These are phyloP conservation scores for Quercus robur DNA, from an alignment of 306 rosid species.

Conservation along the genomic window DNA sequence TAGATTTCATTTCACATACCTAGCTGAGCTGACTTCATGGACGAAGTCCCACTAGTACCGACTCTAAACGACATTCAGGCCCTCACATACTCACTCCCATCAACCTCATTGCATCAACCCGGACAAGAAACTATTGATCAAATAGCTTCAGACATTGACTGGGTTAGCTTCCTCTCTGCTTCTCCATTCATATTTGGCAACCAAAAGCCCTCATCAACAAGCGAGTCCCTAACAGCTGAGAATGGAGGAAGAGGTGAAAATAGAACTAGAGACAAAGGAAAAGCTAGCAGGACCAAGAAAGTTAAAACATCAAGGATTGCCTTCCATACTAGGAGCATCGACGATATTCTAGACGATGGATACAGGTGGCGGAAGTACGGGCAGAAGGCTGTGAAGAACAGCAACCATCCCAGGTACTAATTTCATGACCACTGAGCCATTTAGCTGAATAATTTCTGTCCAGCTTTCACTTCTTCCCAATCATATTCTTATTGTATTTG, in stretches of 20 bases:
- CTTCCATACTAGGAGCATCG: conserved; percentile 79
- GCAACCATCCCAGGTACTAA: conserved; percentile 63
- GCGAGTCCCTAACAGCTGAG: conserved; percentile 13
- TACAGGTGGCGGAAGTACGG: conserved; percentile 95
- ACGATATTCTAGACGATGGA: conserved; percentile 89
- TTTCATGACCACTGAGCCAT: neutral
- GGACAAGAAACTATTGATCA: conserved; percentile 12
- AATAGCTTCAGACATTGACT: conserved; percentile 34
- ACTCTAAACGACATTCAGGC: neutral
- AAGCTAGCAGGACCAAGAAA: conserved; percentile 42
- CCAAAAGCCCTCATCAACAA: conserved; percentile 10
- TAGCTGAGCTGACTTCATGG: conserved; percentile 21
- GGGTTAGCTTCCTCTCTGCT: conserved; percentile 49
- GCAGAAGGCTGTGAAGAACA: conserved; percentile 87
- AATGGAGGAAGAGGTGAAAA: conserved; percentile 25
- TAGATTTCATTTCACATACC: neutral
- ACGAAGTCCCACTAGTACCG: conserved; percentile 11
- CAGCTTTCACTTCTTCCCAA: too few species aligned
- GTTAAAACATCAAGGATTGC: conserved; percentile 62
- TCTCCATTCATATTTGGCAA: conserved; percentile 24
- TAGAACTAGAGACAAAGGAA: conserved; percentile 24
- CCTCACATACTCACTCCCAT: conserved; percentile 20
- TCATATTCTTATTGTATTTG: too few species aligned
- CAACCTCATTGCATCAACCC: conserved; percentile 4
- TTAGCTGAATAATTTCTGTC: too few species aligned